Conservation (phyloP, 2,329 filamentous ascomycete genomes). For the Ambrosiella xylebori region DNA sequence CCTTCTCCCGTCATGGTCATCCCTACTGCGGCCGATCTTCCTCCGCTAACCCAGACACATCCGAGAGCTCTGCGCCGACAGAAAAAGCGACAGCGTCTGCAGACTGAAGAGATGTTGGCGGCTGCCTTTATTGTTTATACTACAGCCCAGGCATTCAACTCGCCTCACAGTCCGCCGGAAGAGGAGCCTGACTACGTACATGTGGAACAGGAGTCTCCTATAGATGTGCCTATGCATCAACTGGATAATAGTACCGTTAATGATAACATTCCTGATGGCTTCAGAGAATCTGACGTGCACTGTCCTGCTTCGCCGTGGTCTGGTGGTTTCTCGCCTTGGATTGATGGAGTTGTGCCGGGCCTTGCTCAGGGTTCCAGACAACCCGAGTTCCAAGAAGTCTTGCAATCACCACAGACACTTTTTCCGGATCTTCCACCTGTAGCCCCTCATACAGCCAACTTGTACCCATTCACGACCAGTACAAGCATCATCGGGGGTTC, state of each 20-base stretch:
- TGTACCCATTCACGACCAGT: background rate
- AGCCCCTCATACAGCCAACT: background rate
- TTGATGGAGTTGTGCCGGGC: background rate
- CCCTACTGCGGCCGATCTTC: slow-evolving; percentile 26
- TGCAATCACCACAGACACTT: background rate
- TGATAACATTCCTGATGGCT: background rate
- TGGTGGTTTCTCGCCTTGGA: slow-evolving; percentile 9
- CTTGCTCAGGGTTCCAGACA: background rate
- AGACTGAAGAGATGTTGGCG: slow-evolving; percentile 35
- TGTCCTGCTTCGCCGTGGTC: slow-evolving; percentile 12
- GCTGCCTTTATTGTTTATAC: slow-evolving; percentile 38
- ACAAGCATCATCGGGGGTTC: background rate
- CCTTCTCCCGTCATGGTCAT: slow-evolving; percentile 22
- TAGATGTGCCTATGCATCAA: background rate
- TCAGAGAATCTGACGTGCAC: slow-evolving; percentile 1
- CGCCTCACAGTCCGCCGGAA: slow-evolving; percentile 17
- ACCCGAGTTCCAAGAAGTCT: background rate
- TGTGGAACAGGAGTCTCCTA: background rate
- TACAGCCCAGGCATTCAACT: slow-evolving; percentile 30
- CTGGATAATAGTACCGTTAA: background rate
- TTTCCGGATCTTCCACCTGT: background rate
- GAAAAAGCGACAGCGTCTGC: slow-evolving; percentile 27
- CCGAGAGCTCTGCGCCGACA: slow-evolving; percentile 28
- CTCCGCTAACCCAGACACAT: slow-evolving; percentile 29
- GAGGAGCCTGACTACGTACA: background rate